phyloP scores from a whole-genome alignment of 1,139 yeast species.

The Saccharomyces hybrid region DNA sequence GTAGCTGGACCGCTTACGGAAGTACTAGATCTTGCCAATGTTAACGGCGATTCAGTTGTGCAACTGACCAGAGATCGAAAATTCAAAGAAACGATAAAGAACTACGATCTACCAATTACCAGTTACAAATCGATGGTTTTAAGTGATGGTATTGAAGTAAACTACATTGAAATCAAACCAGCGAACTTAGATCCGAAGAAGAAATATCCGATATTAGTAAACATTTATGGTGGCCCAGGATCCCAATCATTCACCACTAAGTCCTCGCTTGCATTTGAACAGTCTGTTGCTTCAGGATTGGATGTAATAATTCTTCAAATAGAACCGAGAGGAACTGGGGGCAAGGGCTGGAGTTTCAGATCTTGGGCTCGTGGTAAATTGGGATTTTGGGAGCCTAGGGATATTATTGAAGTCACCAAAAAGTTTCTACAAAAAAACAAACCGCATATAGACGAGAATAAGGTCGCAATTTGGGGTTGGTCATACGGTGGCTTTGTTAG shows the following conservation, averaged over 20 bases:
- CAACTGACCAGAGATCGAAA: constrained; percentile 26
- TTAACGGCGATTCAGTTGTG: constrained; percentile 11
- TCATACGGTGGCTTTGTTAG: constrained; percentile 82
- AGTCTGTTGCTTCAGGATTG: constrained; percentile 57
- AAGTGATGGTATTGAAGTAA: constrained; percentile 44
- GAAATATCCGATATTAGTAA: constrained; percentile 74
- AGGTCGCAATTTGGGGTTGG: constrained; percentile 96
- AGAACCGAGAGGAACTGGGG: constrained; percentile 95
- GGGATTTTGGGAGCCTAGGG: constrained; percentile 87
- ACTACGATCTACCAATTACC: constrained; percentile 51
- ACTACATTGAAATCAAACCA: constrained; percentile 72
- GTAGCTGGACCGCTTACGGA: constrained; percentile 24
- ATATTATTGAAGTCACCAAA: constrained; percentile 59
- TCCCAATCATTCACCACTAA: constrained; percentile 60
- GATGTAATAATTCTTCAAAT: constrained; percentile 73
- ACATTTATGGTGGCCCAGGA: constrained; percentile 93
- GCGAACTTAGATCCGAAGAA: constrained; percentile 49
- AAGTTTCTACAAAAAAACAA: constrained; percentile 48
- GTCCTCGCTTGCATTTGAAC: constrained; percentile 57
- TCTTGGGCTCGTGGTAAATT: constrained; percentile 60
- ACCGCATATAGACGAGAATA: constrained; percentile 49
- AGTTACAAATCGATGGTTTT: constrained; percentile 43
- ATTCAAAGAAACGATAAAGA: constrained; percentile 27
- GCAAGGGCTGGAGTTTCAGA: constrained; percentile 71
- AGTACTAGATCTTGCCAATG: constrained; percentile 13